Evolutionary conservation across 345 rosid species (phyloP).

Genomic region (Dipteronia sinensis): DNA sequence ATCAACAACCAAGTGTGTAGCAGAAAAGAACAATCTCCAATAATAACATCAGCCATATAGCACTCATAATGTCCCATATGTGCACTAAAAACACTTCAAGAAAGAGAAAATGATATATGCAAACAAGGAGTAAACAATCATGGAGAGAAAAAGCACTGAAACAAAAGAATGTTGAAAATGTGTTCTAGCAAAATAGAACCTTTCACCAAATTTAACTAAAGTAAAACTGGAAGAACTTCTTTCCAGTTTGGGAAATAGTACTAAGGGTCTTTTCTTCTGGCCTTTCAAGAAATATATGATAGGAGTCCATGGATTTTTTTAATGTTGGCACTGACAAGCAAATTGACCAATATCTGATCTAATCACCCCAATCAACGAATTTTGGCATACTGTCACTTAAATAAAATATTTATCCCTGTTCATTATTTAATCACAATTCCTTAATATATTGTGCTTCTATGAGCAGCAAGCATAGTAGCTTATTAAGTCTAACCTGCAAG

Average conservation of each 20-base stretch:
- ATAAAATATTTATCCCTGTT: not conserved
- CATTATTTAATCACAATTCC: not conserved
- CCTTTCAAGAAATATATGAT: not conserved
- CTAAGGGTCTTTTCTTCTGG: not conserved
- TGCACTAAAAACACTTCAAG: not conserved
- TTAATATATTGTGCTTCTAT: not conserved
- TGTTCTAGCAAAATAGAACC: not conserved
- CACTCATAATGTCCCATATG: not conserved
- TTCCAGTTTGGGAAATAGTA: not conserved
- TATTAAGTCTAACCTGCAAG: conserved; percentile 63
- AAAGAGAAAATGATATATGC: not conserved
- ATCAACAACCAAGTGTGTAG: not conserved
- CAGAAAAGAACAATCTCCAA: not conserved
- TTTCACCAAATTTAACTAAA: not conserved
- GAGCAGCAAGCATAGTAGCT: not conserved
- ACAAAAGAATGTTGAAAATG: not conserved
- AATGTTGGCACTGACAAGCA: too few relatives aligned
- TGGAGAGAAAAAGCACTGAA: not conserved
- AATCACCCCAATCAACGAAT: too few relatives aligned
- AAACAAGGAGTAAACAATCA: not conserved
- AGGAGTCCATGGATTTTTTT: too few relatives aligned
- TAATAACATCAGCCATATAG: not conserved
- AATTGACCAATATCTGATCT: too few relatives aligned
- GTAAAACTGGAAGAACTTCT: not conserved
- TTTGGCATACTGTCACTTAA: too few relatives aligned